Base-by-base conservation (phyloP, 164 flowering plant genomes). In the Magnolia kwangsiensis region DNA sequence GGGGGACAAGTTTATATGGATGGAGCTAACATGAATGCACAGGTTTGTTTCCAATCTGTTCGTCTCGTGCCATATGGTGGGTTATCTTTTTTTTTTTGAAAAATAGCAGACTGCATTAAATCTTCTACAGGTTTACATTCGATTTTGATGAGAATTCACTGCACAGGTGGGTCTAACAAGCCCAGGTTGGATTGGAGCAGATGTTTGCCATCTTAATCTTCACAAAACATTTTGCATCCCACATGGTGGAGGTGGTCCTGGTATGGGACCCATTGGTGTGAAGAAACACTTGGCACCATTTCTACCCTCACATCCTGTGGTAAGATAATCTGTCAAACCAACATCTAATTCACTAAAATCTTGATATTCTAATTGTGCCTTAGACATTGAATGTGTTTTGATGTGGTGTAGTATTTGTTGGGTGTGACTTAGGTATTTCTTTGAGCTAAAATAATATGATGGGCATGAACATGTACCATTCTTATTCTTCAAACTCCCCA, bases 1-100 rank as follows among this genome's bases (percentile, higher is more conserved):
- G 99, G 99, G 50, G 99, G 99, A 61, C 99, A 96, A 84, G 99
- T 96, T 63, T 96, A 96, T 84, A 96, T 96, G 99, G 99, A 96
- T 84, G 99, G 99, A 20, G 99, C 99, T 65, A 96, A 96, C 90
- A 94, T 96, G 99, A 96, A 96, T 82, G 99, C 99, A 31, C 98
- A 96, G 98, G 99, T 94, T 74, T 51, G 71, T 73, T 77, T 83
- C 63, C 50, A 18, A 50, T 70, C 14, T 49, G 9, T 55, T 10
- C 13, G 1, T 37, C 45, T 37, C 6, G 45, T 37, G 45, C 45
- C 5, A 6, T 37, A 37, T 37, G 45, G 13, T 55, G 61, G 13
- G 18, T 55, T 55, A 55, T 55, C 3, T 18, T 27, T 27, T 31
- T 7, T 67, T 67, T 50, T 24, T 50, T 21, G 45, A 70, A 49